Evolutionary conservation across 1,139 yeast genomes (phyloP).

Genomic region (Candida glucosophila): DNA sequence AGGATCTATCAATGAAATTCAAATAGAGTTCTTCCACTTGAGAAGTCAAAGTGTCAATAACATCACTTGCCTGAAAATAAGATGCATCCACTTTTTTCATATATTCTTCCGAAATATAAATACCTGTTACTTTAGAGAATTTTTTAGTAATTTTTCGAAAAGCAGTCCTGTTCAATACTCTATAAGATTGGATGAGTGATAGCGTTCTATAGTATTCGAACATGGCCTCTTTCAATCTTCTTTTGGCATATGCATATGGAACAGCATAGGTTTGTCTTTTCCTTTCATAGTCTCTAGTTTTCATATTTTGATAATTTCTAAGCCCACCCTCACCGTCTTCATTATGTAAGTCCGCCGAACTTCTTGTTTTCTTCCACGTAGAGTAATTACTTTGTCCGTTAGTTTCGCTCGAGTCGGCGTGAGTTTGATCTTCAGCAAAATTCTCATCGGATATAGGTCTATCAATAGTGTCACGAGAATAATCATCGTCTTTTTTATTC

Average conservation of each 20-base stretch:
- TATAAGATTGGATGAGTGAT: constrained; percentile 69
- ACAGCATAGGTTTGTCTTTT: constrained; percentile 30
- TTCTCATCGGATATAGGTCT: constrained; percentile 11
- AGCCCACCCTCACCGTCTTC: neutral
- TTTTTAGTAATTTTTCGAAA: constrained; percentile 84
- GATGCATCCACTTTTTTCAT: constrained; percentile 50
- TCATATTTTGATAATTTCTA: constrained; percentile 7
- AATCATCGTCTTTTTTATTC: constrained; percentile 6
- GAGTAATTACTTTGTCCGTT: too few species aligned
- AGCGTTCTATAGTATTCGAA: constrained; percentile 74
- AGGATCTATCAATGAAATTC: constrained; percentile 49
- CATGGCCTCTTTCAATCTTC: constrained; percentile 68
- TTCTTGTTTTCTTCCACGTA: too few species aligned
- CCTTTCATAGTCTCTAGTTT: constrained; percentile 24
- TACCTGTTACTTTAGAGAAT: constrained; percentile 65
- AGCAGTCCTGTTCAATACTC: constrained; percentile 76
- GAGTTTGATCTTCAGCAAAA: constrained; percentile 30
- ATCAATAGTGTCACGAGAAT: constrained; percentile 9
- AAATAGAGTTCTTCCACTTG: constrained; percentile 66
- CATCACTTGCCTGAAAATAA: constrained; percentile 58
- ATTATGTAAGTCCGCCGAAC: constrained; percentile 1
- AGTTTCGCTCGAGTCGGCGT: constrained; percentile 13
- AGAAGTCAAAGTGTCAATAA: constrained; percentile 50
- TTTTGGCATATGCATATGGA: constrained; percentile 64
- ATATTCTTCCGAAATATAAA: constrained; percentile 41